phyloP scores from a whole-genome alignment of 2,329 filamentous ascomycete genomes.

The Venturia carpophila region DNA sequence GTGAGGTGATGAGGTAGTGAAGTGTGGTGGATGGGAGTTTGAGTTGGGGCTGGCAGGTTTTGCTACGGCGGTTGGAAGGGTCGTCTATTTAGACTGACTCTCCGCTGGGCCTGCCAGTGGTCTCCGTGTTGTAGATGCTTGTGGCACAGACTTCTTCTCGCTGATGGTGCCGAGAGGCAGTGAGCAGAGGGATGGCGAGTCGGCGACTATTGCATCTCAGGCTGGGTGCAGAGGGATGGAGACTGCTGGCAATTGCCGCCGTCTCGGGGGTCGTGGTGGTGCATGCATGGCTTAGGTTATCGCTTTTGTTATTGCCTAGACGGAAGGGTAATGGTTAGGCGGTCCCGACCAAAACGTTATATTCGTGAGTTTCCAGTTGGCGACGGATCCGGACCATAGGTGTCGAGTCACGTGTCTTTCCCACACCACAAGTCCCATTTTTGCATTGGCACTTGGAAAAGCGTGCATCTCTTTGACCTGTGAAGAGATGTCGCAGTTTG shows the following conservation, averaged over 20 bases:
- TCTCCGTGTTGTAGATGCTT: slow-evolving; percentile 5
- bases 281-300: slow-evolving; percentile 1
- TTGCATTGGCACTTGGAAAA: too few relatives aligned
- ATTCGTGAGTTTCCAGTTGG: neutral
- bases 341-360: slow-evolving; percentile 4
- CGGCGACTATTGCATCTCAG: neutral
- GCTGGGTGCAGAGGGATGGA: neutral
- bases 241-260: neutral
- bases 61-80: slow-evolving; percentile 1
- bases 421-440: too few relatives aligned
- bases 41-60: neutral
- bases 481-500: too few relatives aligned
- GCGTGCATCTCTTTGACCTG: too few relatives aligned
- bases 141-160: neutral
- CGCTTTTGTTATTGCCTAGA: neutral
- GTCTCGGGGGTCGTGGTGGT: neutral
- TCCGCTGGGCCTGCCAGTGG: neutral
- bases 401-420: neutral
- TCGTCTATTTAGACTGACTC: slow-evolving; percentile 10
- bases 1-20: slow-evolving; percentile 28
- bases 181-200: neutral
- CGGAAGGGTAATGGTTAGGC: neutral
- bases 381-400: neutral
- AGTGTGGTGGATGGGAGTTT: neutral
- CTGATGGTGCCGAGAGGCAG: neutral